Conservation (phyloP, 1,284 basidiomycete species). For the Baeospora myosura region DNA sequence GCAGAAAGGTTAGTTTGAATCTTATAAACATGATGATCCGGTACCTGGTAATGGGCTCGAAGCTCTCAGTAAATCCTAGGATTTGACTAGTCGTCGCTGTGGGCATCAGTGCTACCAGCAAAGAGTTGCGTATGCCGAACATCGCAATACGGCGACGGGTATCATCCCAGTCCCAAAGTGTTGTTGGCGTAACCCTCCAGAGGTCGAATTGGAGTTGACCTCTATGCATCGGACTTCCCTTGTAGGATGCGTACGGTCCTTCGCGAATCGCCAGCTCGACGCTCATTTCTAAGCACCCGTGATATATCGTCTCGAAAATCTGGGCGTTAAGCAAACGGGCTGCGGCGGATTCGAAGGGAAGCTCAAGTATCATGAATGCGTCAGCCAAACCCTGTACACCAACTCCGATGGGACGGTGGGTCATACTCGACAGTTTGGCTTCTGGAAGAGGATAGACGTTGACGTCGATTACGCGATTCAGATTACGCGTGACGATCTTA, state of each 20-base stretch:
- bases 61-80: constrained; percentile 97
- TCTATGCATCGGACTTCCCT: constrained; percentile 83
- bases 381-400: constrained; percentile 99
- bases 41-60: constrained; percentile 91
- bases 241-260: constrained; percentile 89
- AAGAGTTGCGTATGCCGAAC: constrained; percentile 87
- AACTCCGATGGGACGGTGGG: constrained; percentile 95
- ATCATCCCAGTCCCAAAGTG: constrained; percentile 91
- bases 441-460: constrained; percentile 94
- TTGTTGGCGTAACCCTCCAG: constrained; percentile 90
- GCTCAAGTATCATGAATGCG: constrained; percentile 93
- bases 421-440: constrained; percentile 90
- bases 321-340: constrained; percentile 89
- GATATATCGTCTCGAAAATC: constrained; percentile 99
- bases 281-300: constrained; percentile 89
- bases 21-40: constrained; percentile 13
- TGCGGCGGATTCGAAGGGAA: constrained; percentile 90
- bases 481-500: constrained; percentile 89
- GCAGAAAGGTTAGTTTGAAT: constrained; percentile 10
- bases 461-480: constrained; percentile 91
- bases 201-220: constrained; percentile 93
- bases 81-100: constrained; percentile 99
- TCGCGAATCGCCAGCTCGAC: constrained; percentile 79
- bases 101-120: constrained; percentile 96
- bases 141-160: constrained; percentile 87